Evolutionary conservation across 2,329 filamentous ascomycete species (phyloP).

Genomic region (Ophiocordyceps robertsii): DNA sequence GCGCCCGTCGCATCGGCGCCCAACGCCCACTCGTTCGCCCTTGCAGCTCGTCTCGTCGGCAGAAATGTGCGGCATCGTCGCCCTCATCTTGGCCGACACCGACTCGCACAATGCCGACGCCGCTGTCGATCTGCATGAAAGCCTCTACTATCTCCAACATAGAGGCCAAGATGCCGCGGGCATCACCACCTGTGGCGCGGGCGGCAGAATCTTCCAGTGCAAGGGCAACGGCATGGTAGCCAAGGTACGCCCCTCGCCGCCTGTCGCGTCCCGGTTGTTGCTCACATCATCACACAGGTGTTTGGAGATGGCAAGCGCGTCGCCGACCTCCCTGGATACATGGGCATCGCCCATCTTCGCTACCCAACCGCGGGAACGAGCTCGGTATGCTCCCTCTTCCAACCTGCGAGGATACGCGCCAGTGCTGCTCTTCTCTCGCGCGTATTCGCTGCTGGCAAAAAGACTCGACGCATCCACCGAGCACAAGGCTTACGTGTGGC

Average conservation of each 20-base stretch:
- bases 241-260: constrained; percentile 13
- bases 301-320: constrained; percentile 69
- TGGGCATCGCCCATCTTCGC: constrained; percentile 71
- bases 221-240: constrained; percentile 75
- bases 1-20: no score
- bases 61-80: constrained; percentile 2
- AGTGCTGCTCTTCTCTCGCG: constrained; percentile 2
- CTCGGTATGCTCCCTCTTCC: constrained; percentile 18
- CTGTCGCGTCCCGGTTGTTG: not conserved
- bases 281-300: constrained; percentile 27
- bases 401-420: not conserved
- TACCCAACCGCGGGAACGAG: constrained; percentile 85
- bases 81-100: constrained; percentile 1
- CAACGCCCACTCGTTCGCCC: no score
- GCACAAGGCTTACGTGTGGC: not conserved
- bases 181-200: constrained; percentile 57
- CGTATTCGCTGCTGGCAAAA: not conserved
- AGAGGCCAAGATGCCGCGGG: constrained; percentile 80
- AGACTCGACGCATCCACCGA: not conserved
- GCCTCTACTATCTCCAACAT: constrained; percentile 54
- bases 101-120: constrained; percentile 19
- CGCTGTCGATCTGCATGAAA: constrained; percentile 55
- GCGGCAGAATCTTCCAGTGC: constrained; percentile 74
- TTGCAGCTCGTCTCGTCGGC: no score
- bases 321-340: constrained; percentile 50